phyloP scores from a whole-genome alignment of 495 filamentous ascomycete species.

The Lepidopterella palustris region DNA sequence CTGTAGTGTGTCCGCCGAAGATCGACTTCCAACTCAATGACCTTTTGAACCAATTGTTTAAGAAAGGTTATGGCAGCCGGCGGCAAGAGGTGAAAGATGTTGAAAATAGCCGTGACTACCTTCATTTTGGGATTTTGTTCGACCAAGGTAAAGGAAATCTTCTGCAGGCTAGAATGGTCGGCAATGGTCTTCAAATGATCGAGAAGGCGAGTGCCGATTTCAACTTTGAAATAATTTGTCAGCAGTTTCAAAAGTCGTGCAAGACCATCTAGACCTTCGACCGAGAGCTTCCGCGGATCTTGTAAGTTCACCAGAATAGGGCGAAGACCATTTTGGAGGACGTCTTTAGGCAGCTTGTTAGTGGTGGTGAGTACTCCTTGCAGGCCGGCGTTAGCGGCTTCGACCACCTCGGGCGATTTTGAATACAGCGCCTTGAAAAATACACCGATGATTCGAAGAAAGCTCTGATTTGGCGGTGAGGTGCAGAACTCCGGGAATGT shows the following conservation, averaged over 20 bases:
- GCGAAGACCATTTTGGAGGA: slow-evolving; percentile 87
- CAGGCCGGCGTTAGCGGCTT: slow-evolving; percentile 84
- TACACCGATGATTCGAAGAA: slow-evolving; percentile 80
- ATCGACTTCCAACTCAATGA: slow-evolving; percentile 79
- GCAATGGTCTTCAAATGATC: slow-evolving; percentile 92
- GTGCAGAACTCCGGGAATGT: slow-evolving; percentile 80
- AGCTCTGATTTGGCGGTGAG: slow-evolving; percentile 60
- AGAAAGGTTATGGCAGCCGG: slow-evolving; percentile 85
- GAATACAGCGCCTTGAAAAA: slow-evolving; percentile 98
- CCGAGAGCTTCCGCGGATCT: slow-evolving; percentile 83
- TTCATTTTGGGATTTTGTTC: slow-evolving; percentile 89
- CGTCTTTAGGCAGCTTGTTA: slow-evolving; percentile 89
- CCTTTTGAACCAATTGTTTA: slow-evolving; percentile 77
- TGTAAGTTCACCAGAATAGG: slow-evolving; percentile 94
- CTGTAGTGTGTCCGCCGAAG: slow-evolving; percentile 86
- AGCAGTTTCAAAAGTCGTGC: slow-evolving; percentile 80
- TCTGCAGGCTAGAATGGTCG: slow-evolving; percentile 69
- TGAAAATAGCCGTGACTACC: slow-evolving; percentile 85
- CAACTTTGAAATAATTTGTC: slow-evolving; percentile 98
- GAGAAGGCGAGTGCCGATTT: slow-evolving; percentile 83
- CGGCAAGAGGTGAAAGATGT: slow-evolving; percentile 92
- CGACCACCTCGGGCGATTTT: slow-evolving; percentile 82
- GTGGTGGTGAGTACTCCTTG: slow-evolving; percentile 77
- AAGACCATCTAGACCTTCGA: slow-evolving; percentile 84
- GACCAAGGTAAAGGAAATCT: slow-evolving; percentile 86